Evolutionary conservation across 225 moss, liverwort and hornwort species (phyloP).

Genomic region (Climacium dendroides): DNA sequence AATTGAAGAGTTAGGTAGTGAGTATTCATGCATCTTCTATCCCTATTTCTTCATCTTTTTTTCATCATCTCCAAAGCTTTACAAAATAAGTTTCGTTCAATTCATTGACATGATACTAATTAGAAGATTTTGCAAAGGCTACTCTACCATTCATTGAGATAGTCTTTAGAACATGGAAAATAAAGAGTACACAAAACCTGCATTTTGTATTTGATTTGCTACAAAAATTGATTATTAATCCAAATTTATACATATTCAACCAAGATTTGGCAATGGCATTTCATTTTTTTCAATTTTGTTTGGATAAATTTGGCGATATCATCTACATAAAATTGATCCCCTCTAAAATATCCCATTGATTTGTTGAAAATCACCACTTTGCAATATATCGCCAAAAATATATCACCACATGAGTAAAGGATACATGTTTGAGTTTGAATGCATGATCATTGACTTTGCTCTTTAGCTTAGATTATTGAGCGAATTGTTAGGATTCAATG

Average conservation of each 20-base stretch:
- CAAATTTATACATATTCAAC: neutral
- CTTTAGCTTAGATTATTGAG: neutral
- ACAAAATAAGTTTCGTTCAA: neutral
- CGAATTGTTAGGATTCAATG: rapidly evolving
- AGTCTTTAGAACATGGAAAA: too few species aligned
- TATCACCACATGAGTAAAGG: too few species aligned
- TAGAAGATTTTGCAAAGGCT: neutral
- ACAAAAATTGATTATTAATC: neutral
- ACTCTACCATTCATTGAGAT: neutral
- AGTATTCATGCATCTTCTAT: neutral
- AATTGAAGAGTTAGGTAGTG: neutral
- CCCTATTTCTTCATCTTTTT: too few species aligned
- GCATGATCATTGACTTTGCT: rapidly evolving
- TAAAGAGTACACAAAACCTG: rapidly evolving
- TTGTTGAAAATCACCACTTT: neutral
- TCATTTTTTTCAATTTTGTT: rapidly evolving
- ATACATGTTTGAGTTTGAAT: neutral
- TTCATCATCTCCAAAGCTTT: neutral
- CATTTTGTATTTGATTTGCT: neutral
- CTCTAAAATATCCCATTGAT: neutral
- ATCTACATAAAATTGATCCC: neutral
- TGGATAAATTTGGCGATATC: rapidly evolving
- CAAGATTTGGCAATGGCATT: neutral
- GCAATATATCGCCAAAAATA: too few species aligned
- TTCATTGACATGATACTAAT: neutral